Evolutionary conservation across 805 yeast genomes (phyloP).

Genomic region (Suhomyces sp.): DNA sequence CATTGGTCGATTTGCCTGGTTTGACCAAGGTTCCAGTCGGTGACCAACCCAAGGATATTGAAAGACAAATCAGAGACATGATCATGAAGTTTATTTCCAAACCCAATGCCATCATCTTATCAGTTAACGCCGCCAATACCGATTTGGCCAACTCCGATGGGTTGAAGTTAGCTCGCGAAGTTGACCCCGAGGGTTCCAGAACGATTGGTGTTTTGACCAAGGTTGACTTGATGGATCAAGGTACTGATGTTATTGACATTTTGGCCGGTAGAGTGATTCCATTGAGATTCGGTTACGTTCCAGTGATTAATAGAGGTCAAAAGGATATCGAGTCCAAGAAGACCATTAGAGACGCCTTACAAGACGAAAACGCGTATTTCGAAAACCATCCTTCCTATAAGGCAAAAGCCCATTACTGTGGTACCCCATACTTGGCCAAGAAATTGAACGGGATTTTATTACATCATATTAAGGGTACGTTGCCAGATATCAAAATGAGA

Average conservation of each 20-base stretch:
- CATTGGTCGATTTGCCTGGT: constrained; percentile 96
- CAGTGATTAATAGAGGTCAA: constrained; percentile 85
- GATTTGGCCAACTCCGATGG: constrained; percentile 98
- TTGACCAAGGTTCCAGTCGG: constrained; percentile 98
- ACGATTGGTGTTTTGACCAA: constrained; percentile 97
- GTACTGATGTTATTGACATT: constrained; percentile 95
- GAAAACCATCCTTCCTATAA: constrained; percentile 89
- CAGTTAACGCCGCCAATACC: constrained; percentile 84
- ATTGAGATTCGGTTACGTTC: constrained; percentile 91
- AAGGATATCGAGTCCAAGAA: constrained; percentile 88
- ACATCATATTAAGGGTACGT: constrained; percentile 64
- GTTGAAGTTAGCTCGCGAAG: constrained; percentile 92
- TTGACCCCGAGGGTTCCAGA: constrained; percentile 93
- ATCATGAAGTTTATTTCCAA: constrained; percentile 88
- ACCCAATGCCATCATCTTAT: constrained; percentile 91
- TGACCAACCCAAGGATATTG: constrained; percentile 97
- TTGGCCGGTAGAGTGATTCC: constrained; percentile 95
- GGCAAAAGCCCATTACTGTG: constrained; percentile 93
- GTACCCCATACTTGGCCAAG: constrained; percentile 96
- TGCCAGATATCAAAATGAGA: constrained; percentile 89
- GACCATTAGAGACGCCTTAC: constrained; percentile 83
- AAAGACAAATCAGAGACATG: constrained; percentile 90
- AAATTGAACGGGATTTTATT: constrained; percentile 83
- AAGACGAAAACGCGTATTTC: constrained; percentile 76
- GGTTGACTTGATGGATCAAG: constrained; percentile 96